Percentiles rank a stretch among this genome's conserved stretches.
phyloP scores from a whole-genome alignment of 2,329 filamentous ascomycete genomes.

The Calonectria pseudoreteaudii region DNA sequence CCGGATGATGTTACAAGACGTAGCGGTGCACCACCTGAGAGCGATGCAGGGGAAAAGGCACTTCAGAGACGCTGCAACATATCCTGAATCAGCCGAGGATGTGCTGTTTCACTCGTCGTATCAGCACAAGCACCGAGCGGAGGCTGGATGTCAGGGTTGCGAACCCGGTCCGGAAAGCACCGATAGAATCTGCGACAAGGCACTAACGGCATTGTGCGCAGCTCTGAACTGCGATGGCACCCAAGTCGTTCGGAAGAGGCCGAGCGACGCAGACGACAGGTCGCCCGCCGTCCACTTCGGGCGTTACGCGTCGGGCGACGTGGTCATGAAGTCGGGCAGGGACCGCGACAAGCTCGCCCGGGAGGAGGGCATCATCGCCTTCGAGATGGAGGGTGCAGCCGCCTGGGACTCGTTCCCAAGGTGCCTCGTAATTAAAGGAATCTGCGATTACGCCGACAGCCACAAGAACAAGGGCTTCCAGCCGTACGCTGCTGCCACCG shows the following conservation, averaged over 20 bases:
- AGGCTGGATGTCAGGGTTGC: not conserved
- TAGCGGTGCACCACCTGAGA: not conserved
- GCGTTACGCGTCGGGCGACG: not conserved
- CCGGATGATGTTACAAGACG: not conserved
- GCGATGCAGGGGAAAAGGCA: not conserved
- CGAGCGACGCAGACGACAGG: not conserved
- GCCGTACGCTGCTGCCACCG: not conserved
- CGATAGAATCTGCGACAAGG: not conserved
- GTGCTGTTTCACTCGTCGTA: not conserved
- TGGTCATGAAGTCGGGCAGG: conserved; percentile 2
- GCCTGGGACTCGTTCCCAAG: not conserved
- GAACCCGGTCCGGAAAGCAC: not conserved
- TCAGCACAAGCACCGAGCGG: not conserved
- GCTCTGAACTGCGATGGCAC: not conserved
- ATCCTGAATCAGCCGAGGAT: not conserved
- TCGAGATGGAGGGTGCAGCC: conserved; percentile 10
- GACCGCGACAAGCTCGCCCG: not conserved
- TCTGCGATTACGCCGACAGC: conserved; percentile 8
- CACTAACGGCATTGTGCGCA: not conserved
- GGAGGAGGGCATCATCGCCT: not conserved
- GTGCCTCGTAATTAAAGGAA: not conserved
- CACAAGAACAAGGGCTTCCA: conserved; percentile 8
- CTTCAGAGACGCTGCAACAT: not conserved
- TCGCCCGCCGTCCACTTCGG: not conserved
- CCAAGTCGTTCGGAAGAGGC: not conserved